A percentile compares a stretch with the other conserved stretches of the same genome.
Conservation (phyloP, 257 asterid species). For the Solanum sitiens region DNA sequence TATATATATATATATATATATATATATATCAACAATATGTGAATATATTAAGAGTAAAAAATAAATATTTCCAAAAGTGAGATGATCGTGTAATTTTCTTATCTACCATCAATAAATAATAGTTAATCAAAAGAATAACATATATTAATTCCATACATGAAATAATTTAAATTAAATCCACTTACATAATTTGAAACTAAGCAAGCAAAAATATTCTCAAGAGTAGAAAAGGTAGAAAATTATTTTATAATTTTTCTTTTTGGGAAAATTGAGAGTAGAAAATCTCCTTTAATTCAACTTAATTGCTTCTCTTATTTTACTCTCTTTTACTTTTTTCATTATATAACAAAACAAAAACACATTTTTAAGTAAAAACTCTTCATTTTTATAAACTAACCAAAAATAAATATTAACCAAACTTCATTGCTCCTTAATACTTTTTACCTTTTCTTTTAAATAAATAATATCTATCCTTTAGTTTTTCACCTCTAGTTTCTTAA, state of each 20-base stretch:
- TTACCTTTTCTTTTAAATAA: not conserved
- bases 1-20: too few species aligned
- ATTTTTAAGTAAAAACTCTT: not conserved
- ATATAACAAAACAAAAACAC: not conserved
- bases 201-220: not conserved
- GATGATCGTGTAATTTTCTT: not conserved
- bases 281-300: not conserved
- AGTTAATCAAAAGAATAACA: not conserved
- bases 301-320: not conserved
- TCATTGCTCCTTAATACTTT: too few species aligned
- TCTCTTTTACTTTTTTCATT: not conserved
- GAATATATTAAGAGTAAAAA: not conserved
- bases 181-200: not conserved
- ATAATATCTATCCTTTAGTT: not conserved
- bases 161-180: not conserved
- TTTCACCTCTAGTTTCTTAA: not conserved
- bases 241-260: not conserved
- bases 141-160: not conserved
- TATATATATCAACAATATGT: too few species aligned
- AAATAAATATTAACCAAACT: not conserved
- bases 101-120: accelerated
- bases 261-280: not conserved
- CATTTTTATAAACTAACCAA: not conserved
- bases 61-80: too few species aligned
- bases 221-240: not conserved